Conservation (phyloP, 23 red algal species). For the Gracilaria vermiculophylla region DNA sequence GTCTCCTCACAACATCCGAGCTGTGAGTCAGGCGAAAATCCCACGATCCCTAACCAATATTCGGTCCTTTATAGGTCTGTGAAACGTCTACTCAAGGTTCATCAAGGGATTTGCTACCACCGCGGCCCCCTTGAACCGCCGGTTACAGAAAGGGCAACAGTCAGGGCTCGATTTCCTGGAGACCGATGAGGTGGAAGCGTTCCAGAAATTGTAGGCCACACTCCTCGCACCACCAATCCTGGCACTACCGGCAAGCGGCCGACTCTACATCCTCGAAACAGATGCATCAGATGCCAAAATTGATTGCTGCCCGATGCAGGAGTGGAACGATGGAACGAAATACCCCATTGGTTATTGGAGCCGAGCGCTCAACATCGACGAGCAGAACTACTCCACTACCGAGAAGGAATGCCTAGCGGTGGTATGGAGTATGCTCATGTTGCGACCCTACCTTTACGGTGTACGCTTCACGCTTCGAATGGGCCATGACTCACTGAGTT, state of each 20-base stretch:
- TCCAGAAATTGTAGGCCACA: background rate
- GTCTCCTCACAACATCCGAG: background rate
- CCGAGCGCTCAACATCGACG: background rate
- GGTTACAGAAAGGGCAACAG: background rate
- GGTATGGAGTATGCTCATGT: too few relatives aligned
- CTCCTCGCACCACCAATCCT: background rate
- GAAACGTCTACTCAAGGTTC: too few relatives aligned
- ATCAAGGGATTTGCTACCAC: background rate
- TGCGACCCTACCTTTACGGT: too few relatives aligned
- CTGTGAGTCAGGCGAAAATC: background rate
- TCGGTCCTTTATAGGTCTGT: too few relatives aligned
- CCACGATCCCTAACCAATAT: too few relatives aligned
- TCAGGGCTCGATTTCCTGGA: background rate
- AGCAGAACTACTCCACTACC: background rate
- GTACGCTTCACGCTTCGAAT: background rate
- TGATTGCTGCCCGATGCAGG: background rate
- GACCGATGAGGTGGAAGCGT: background rate
- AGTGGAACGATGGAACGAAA: background rate
- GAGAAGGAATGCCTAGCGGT: background rate
- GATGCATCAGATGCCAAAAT: background rate
- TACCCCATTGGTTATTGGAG: slow-evolving; percentile 23
- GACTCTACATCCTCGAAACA: too few relatives aligned
- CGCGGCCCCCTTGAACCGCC: background rate
- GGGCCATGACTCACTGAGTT: background rate
- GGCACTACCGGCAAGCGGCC: background rate